Conservation (phyloP, 2,329 filamentous ascomycete genomes). For the Nectriaceae sp. region DNA sequence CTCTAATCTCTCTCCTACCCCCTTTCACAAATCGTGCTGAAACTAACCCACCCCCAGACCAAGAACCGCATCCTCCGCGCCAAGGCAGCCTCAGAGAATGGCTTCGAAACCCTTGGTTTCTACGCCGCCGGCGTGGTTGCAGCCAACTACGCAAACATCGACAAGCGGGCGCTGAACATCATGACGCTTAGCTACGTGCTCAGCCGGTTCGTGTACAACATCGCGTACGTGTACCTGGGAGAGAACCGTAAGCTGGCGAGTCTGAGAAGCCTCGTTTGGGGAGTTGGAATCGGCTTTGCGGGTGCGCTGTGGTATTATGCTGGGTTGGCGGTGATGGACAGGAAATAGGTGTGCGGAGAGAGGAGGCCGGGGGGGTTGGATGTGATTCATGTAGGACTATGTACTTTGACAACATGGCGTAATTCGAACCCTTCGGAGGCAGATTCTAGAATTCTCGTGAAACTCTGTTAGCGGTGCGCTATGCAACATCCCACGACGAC, state of each 20-base stretch:
- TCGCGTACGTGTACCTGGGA: conserved; percentile 45
- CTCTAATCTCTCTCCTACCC: not conserved
- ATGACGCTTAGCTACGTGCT: conserved; percentile 42
- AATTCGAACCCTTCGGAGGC: no score
- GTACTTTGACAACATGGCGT: not conserved
- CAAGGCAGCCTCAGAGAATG: conserved; percentile 50
- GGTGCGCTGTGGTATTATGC: conserved; percentile 45
- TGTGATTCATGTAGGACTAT: not conserved
- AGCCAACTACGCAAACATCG: conserved; percentile 46
- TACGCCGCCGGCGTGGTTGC: conserved; percentile 47
- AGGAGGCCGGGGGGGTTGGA: not conserved
- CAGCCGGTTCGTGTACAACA: conserved; percentile 42
- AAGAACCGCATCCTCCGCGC: conserved; percentile 57
- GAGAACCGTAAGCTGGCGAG: conserved; percentile 39
- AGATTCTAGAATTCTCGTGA: no score
- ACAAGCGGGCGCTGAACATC: conserved; percentile 39
- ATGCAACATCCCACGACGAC: not conserved
- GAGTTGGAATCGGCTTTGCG: conserved; percentile 33
- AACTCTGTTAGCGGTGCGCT: no score
- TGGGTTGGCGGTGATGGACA: conserved; percentile 27
- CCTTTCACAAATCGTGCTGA: not conserved
- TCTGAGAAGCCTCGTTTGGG: conserved; percentile 43
- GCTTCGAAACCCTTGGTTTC: conserved; percentile 46
- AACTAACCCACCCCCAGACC: not conserved
- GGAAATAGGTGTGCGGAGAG: not conserved